Evolutionary conservation across 495 filamentous ascomycete genomes (phyloP).

Genomic region (Xylaria telfairii): DNA sequence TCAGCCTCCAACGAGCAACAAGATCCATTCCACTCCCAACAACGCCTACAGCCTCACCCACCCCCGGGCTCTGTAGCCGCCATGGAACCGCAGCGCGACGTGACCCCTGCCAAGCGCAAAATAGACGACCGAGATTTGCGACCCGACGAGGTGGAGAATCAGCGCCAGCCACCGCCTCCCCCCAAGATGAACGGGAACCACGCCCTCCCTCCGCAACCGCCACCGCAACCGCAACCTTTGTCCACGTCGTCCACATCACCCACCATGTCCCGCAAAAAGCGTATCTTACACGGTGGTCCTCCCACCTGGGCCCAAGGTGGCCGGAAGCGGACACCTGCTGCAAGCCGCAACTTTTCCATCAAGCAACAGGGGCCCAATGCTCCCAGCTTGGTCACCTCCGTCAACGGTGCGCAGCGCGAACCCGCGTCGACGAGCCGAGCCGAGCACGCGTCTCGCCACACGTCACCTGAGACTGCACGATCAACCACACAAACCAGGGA

Average conservation of each 20-base stretch:
- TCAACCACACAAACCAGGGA: slow-evolving; percentile 36
- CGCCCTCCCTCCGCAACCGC: slow-evolving; percentile 30
- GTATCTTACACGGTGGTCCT: slow-evolving; percentile 42
- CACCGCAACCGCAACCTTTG: slow-evolving; percentile 23
- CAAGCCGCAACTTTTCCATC: slow-evolving; percentile 46
- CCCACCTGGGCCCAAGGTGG: slow-evolving; percentile 54
- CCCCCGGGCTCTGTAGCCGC: slow-evolving; percentile 32
- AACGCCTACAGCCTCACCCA: slow-evolving; percentile 35
- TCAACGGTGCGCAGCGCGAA: slow-evolving; percentile 46
- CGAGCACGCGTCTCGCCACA: slow-evolving; percentile 51
- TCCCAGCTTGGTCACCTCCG: slow-evolving; percentile 31
- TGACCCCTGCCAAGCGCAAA: slow-evolving; percentile 59
- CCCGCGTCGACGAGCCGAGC: slow-evolving; percentile 33
- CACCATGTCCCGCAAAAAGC: slow-evolving; percentile 43
- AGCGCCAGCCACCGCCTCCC: slow-evolving; percentile 48
- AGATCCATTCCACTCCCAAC: slow-evolving; percentile 46
- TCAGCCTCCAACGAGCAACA: slow-evolving; percentile 46
- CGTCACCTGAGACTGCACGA: slow-evolving; percentile 54
- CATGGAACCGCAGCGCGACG: slow-evolving; percentile 40
- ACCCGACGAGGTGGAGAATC: slow-evolving; percentile 52
- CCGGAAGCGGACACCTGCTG: slow-evolving; percentile 31
- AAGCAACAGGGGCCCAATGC: slow-evolving; percentile 39
- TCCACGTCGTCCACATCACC: slow-evolving; percentile 39
- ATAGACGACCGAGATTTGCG: slow-evolving; percentile 56
- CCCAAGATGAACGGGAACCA: slow-evolving; percentile 52